phyloP scores from a whole-genome alignment of 225 moss, liverwort and hornwort species.

The Sphagnum tenellum region DNA sequence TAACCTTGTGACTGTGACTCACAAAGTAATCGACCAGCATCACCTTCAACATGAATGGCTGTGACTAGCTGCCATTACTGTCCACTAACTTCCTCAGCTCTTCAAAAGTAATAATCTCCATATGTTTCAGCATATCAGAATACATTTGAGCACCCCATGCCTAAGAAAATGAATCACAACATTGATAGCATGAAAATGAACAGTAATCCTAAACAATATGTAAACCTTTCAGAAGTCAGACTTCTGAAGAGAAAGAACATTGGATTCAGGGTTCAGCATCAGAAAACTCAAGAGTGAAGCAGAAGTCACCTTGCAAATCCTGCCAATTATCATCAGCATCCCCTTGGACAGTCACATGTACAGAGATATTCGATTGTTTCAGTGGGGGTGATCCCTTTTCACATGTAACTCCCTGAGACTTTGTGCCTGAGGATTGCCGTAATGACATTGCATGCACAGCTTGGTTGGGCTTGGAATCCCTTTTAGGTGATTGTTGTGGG shows the following conservation, averaged over 20 bases:
- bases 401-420: constrained; percentile 27
- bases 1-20: too few species aligned
- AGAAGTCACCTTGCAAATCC: constrained; percentile 9
- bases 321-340: constrained; percentile 15
- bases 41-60: too few species aligned
- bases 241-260: too few species aligned
- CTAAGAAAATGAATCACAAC: too few species aligned
- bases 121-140: neutral
- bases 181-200: neutral
- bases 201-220: too few species aligned
- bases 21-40: too few species aligned
- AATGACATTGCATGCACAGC: constrained; percentile 39
- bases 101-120: too few species aligned
- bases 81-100: too few species aligned
- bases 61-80: too few species aligned
- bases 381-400: constrained; percentile 12
- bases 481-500: constrained; percentile 16
- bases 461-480: constrained; percentile 26
- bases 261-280: too few species aligned
- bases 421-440: constrained; percentile 29
- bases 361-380: constrained; percentile 28
- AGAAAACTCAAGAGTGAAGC: too few species aligned
- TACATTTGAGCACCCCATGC: neutral
- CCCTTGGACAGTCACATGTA: constrained; percentile 37
- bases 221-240: too few species aligned